A percentile compares a stretch with the other conserved stretches of the same genome.
These are phyloP conservation scores for Plectosphaerella cucumerina DNA, from an alignment of 2,329 filamentous ascomycete species.

Conservation along the genomic window DNA sequence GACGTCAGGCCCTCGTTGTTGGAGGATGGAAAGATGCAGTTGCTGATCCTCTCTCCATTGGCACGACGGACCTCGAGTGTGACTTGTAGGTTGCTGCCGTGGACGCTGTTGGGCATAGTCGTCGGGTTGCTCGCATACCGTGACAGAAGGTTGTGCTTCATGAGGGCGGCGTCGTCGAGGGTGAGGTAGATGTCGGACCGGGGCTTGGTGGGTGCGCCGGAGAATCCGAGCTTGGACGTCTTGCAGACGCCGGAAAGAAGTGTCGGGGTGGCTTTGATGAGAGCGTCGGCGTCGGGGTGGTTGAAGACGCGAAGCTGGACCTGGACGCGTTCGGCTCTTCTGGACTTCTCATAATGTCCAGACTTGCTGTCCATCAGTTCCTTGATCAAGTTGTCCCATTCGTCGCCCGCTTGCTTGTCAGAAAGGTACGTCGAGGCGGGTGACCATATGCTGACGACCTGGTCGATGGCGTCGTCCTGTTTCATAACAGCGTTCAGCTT, in stretches of 20 bases:
- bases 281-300: conserved; percentile 68
- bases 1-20: conserved; percentile 75
- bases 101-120: conserved; percentile 56
- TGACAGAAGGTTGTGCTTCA: conserved; percentile 67
- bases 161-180: conserved; percentile 72
- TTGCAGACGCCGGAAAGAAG: conserved; percentile 75
- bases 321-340: conserved; percentile 71
- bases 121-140: conserved; percentile 70
- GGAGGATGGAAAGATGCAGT: conserved; percentile 82
- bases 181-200: conserved; percentile 96
- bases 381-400: conserved; percentile 69
- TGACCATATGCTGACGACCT: conserved; percentile 74
- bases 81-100: conserved; percentile 75
- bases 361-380: conserved; percentile 69
- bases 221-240: conserved; percentile 89
- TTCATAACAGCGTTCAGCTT: conserved; percentile 73
- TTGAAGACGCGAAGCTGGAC: conserved; percentile 76
- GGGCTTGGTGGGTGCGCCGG: conserved; percentile 80
- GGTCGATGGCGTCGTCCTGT: conserved; percentile 67
- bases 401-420: conserved; percentile 57
- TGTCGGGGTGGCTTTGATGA: conserved; percentile 86
- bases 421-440: conserved; percentile 49
- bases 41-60: conserved; percentile 76
- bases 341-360: conserved; percentile 71
- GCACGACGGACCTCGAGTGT: conserved; percentile 82